phyloP scores from a whole-genome alignment of 192 early-diverging fungal species.

The Linnemannia elongata region DNA sequence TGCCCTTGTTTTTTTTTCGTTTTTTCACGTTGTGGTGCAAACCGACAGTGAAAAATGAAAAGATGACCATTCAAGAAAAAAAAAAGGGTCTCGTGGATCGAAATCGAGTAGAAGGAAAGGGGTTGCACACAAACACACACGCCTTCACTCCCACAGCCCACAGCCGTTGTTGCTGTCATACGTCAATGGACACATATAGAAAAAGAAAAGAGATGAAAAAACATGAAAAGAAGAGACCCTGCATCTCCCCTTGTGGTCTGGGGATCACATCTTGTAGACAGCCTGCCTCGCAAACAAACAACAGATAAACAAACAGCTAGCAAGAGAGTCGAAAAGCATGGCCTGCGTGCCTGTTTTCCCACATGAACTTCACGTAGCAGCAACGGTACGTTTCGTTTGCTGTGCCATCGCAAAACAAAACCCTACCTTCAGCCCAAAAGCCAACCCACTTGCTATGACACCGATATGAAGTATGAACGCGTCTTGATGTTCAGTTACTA shows the following conservation, averaged over 20 bases:
- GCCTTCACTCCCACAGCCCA: not conserved
- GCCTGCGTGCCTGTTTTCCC: not conserved
- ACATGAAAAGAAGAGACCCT: not conserved
- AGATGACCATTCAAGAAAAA: not conserved
- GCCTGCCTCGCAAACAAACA: not conserved
- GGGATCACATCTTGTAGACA: not conserved
- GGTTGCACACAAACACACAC: not conserved
- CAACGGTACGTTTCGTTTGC: not conserved
- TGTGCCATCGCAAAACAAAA: not conserved
- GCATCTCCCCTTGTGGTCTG: not conserved
- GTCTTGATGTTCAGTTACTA: not conserved
- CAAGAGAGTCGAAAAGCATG: not conserved
- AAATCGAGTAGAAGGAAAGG: not conserved
- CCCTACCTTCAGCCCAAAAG: not conserved
- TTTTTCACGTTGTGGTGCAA: not conserved
- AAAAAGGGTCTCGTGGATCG: constrained; percentile 2
- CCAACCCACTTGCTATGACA: not conserved
- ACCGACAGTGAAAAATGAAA: not conserved
- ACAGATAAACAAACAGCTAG: not conserved
- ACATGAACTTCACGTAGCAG: too few relatives aligned
- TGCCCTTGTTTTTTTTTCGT: not conserved
- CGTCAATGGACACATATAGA: not conserved
- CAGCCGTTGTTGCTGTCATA: not conserved
- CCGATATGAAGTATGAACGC: not conserved
- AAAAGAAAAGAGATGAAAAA: not conserved